Percentiles rank a stretch among this genome's conserved stretches.
Evolutionary conservation across 2,329 filamentous ascomycete genomes (phyloP).

Genomic region (Dactylellina cionopaga): DNA sequence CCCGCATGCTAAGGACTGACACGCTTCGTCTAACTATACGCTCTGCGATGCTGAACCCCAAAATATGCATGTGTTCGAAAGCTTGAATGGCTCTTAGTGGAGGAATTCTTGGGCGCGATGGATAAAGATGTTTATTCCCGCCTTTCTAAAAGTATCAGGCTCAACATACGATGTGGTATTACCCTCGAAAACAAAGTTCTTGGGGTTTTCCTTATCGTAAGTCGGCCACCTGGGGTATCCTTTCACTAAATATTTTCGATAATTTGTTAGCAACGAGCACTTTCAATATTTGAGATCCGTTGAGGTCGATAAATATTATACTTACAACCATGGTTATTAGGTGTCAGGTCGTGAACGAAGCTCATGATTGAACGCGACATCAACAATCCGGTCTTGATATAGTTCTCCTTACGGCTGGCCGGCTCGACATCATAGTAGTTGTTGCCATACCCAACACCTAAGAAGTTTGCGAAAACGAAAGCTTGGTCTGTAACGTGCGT

Average conservation of each 20-base stretch:
- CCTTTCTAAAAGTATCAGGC: constrained; percentile 28
- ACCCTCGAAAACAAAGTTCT: constrained; percentile 45
- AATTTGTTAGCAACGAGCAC: not conserved
- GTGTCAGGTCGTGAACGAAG: constrained; percentile 42
- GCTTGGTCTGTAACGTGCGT: constrained; percentile 66
- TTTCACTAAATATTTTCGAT: constrained; percentile 17
- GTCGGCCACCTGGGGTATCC: constrained; percentile 42
- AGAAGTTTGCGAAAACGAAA: constrained; percentile 59
- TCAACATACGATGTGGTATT: constrained; percentile 45
- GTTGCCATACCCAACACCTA: constrained; percentile 54
- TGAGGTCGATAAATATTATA: not conserved
- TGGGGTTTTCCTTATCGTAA: constrained; percentile 21
- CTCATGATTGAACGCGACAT: constrained; percentile 44
- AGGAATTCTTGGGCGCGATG: constrained; percentile 22
- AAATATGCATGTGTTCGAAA: not conserved
- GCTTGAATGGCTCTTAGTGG: not conserved
- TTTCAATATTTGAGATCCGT: not conserved
- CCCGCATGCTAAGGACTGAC: too few species aligned
- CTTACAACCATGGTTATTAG: constrained; percentile 44
- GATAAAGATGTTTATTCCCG: constrained; percentile 41
- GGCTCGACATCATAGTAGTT: constrained; percentile 45
- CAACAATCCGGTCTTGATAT: constrained; percentile 39
- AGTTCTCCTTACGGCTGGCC: constrained; percentile 20
- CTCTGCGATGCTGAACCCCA: too few species aligned
- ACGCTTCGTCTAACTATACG: too few species aligned